Base-by-base conservation (phyloP, 331 rosid genomes). In the Phaseolus coccineus region DNA sequence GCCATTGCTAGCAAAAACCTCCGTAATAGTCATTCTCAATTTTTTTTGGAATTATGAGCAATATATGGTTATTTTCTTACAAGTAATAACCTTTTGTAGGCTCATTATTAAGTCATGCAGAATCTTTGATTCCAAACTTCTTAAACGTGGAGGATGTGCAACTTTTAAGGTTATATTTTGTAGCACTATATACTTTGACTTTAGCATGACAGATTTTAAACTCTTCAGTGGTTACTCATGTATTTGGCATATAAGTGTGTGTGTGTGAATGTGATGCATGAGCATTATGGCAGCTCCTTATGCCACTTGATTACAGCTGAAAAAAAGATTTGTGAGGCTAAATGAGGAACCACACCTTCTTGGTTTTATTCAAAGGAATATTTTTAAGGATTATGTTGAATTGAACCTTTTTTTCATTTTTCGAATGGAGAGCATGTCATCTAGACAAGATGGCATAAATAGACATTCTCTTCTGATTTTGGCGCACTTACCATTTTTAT, bases 101-200 rank as follows among this genome's bases (percentile, higher is more conserved):
- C 77, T 95, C 97, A 25, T 85, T 95, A 91, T 80, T 92, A 87
- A 90, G 87, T 76, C 97, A 95, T 78, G 97, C 97, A 46, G 97
- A 95, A 85, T 95, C 99, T 62, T 88, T 95, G 80, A 90, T 93
- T 90, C 99, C 99, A 63, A 89, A 71, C 75, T 86, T 85, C 73
- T 86, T 95, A 74, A 93, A 83, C 73, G 88, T 77, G 84, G 99
- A 95, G 87, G 99, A 95, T 88, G 84, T 93, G 77, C 97, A 89
- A 80, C 96, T 92, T 73, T 69, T 95, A 72, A 95, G 99, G 99
- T 95, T 75, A 81, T 71, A 33, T 57, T 82, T 12, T 33, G 48
- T 71, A 71, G 62, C 57, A 33, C 69, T 58, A 35, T 35, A 42
- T 55, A 27, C 73, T 69, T 39, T 71, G 58, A 71, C 24, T 68